phyloP scores from a whole-genome alignment of 306 rosid species.

The Vigna mungo region DNA sequence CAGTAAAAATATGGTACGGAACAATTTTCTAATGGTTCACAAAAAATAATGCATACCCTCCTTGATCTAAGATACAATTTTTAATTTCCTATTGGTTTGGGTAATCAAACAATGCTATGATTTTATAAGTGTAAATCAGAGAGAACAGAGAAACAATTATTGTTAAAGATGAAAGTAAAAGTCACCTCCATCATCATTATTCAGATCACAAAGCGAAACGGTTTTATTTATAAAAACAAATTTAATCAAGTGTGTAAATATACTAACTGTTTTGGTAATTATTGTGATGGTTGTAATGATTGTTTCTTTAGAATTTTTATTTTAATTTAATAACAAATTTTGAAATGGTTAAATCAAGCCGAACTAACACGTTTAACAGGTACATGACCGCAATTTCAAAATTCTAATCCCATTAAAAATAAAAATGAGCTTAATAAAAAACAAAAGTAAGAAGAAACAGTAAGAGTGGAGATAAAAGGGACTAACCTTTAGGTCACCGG shows the following conservation, averaged over 20 bases:
- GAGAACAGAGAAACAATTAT: background rate
- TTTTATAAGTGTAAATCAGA: background rate
- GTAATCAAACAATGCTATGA: too few relatives aligned
- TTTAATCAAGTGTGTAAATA: background rate
- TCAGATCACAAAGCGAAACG: background rate
- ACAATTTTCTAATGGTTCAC: background rate
- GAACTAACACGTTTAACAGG: too few relatives aligned
- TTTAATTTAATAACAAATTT: too few relatives aligned
- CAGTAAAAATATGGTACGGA: background rate
- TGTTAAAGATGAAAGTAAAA: background rate
- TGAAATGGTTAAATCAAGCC: too few relatives aligned
- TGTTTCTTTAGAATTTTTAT: too few relatives aligned
- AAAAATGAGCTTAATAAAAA: background rate
- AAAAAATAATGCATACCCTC: background rate
- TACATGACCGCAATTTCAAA: too few relatives aligned
- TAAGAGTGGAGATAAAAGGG: background rate
- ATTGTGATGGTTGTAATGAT: too few relatives aligned
- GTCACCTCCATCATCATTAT: background rate
- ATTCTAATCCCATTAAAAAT: too few relatives aligned
- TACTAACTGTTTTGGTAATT: too few relatives aligned
- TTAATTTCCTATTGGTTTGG: too few relatives aligned
- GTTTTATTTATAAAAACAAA: background rate
- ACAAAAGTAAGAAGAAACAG: background rate
- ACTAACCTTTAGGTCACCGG: conserved; percentile 73
- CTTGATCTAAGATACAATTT: background rate